Conservation (phyloP, 176 grass and related monocot genomes). For the Ensete ventricosum region DNA sequence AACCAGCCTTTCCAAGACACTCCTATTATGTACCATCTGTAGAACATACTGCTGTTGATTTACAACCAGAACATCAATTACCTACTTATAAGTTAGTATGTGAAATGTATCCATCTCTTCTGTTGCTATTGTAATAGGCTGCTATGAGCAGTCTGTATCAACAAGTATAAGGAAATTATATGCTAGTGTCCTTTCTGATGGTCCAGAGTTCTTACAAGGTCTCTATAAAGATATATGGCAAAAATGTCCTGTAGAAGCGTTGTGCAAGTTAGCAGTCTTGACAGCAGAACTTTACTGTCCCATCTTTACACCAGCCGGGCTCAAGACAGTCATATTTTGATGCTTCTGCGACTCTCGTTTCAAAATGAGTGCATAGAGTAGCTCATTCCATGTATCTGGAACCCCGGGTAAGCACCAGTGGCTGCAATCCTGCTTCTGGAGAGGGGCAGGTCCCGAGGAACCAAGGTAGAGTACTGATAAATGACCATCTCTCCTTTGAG, state of each 20-base stretch:
- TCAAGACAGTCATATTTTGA: background rate
- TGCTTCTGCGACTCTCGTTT: background rate
- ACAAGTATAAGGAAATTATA: background rate
- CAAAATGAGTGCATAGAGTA: conserved; percentile 2
- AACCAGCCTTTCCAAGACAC: background rate
- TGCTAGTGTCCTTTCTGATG: background rate
- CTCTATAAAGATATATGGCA: background rate
- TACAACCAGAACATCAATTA: background rate
- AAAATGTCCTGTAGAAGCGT: background rate
- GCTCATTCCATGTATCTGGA: conserved; percentile 37
- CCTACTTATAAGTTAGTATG: background rate
- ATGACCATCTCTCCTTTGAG: background rate
- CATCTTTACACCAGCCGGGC: background rate
- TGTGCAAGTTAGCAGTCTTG: background rate
- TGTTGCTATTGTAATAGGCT: too few relatives aligned
- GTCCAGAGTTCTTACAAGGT: background rate
- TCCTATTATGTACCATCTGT: background rate
- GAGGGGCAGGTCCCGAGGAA: background rate
- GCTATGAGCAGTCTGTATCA: background rate
- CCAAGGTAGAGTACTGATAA: conserved; percentile 23
- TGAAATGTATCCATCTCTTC: background rate
- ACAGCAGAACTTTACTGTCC: background rate
- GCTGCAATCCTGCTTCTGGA: conserved; percentile 41
- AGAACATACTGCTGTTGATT: background rate
- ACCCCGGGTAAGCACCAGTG: conserved; percentile 60